A percentile compares a stretch with the other conserved stretches of the same genome.
These are phyloP conservation scores for Emergomyces pasteurianus DNA, from an alignment of 2,329 filamentous ascomycete species.

Conservation along the genomic window DNA sequence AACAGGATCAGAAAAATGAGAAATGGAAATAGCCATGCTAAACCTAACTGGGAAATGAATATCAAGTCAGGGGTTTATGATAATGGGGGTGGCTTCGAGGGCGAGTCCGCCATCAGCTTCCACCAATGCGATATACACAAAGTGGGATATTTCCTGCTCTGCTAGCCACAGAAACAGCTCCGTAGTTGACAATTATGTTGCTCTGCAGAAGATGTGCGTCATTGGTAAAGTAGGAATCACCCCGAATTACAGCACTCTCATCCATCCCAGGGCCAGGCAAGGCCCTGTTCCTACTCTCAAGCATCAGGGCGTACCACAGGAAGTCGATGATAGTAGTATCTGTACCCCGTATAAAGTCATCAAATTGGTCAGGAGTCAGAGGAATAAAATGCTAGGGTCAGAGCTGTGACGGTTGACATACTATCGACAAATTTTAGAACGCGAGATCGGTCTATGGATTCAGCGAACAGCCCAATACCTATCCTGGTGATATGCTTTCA, in stretches of 20 bases:
- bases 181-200: neutral
- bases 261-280: neutral
- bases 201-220: neutral
- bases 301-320: neutral
- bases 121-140: neutral
- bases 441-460: neutral
- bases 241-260: neutral
- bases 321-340: neutral
- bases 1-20: too few species aligned
- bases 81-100: neutral
- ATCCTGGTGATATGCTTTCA: neutral
- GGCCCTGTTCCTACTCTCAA: neutral
- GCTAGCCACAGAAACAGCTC: neutral
- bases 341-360: neutral
- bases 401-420: neutral
- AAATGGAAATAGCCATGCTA: too few species aligned
- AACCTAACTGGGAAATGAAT: neutral
- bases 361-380: neutral
- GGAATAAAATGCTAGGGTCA: neutral
- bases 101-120: neutral
- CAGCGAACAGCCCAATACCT: neutral
- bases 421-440: neutral
- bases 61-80: neutral
- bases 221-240: neutral
- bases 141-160: neutral